These are phyloP conservation scores for Anacardium occidentale DNA, from an alignment of 345 rosid species.

Conservation along the genomic window DNA sequence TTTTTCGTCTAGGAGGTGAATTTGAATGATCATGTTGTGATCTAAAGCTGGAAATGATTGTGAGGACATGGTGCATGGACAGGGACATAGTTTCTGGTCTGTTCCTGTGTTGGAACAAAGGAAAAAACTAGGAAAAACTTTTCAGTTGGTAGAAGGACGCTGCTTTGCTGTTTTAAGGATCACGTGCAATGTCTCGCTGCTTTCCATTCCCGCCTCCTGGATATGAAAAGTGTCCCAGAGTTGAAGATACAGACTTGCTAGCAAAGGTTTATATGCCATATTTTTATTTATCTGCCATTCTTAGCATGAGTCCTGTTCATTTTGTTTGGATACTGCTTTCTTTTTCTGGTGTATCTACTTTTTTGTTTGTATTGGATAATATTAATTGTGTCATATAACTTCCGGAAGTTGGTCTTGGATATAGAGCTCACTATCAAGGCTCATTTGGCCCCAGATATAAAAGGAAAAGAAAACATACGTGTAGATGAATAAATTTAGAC, in stretches of 20 bases:
- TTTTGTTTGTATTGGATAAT: background rate
- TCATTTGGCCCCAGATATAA: background rate
- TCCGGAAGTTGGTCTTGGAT: background rate
- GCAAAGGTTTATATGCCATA: constrained; percentile 28
- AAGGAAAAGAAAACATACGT: background rate
- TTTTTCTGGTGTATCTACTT: background rate
- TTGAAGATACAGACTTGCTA: constrained; percentile 34
- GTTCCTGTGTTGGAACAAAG: constrained; percentile 58
- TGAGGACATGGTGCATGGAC: constrained; percentile 57
- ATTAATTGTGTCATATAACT: background rate
- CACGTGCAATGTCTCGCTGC: constrained; percentile 41
- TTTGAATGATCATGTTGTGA: constrained; percentile 30
- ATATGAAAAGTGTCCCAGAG: constrained; percentile 37
- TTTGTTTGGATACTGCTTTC: constrained; percentile 2
- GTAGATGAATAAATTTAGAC: background rate
- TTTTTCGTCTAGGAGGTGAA: constrained; percentile 24
- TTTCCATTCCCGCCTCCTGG: constrained; percentile 48
- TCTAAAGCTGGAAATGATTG: constrained; percentile 44
- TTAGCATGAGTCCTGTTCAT: background rate
- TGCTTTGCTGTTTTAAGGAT: constrained; percentile 31
- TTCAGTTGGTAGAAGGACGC: constrained; percentile 31
- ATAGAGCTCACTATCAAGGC: background rate
- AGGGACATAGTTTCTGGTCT: constrained; percentile 51
- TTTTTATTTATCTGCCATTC: background rate
- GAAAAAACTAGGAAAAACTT: constrained; percentile 30